Base-by-base conservation (phyloP, 495 filamentous ascomycete species). In the Podospora pseudopauciseta region DNA sequence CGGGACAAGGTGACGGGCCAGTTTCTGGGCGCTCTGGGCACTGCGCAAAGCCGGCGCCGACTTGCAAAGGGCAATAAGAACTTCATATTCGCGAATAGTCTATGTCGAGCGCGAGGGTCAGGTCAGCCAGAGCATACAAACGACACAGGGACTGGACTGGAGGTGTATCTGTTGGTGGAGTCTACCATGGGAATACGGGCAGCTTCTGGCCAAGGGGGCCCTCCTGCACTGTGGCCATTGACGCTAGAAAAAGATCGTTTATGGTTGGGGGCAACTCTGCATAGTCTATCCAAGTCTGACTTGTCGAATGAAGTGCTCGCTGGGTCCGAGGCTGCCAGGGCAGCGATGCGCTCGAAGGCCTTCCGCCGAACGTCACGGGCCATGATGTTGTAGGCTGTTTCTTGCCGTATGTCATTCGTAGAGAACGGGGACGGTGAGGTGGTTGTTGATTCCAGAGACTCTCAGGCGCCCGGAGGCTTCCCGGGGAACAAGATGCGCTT, bases 51-150 rank as follows among this genome's bases (percentile, higher is more conserved):
- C 81, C 19, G 92, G 88, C 9, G 93, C 91, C 28, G 95, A 91
- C 79, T 91, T 92, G 79, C 94, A 96, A 26, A 99, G 84, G 34
- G 94, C 92, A 20, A 98, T 80, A 28, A 98, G 83, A 54, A 94
- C 89, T 76, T 98, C 93, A 68, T 96, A 87, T 82, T 99, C 95
- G 65, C 91, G 88, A 63, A 92, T 86, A 11, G 80, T 85, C 85
- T 87, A 72, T 26, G 67, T 3, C 20, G 11, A 56, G 13, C 5
- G 18, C 15, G 28, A 19, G 18, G 13, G 49, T 23, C 23, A 0
- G 39, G 73, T 77, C 66, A 77, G 76, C 44, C 64, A 70, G 59
- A 2, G 19, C 11, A 27, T 20, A n/a, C n/a, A 39, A 39, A 44
- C 9, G 15, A 28, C 7, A 27, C 1, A 44, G 28, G 16, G 61